Evolutionary conservation across 2,329 filamentous ascomycete species (phyloP).

Genomic region (Cladophialophora immunda): DNA sequence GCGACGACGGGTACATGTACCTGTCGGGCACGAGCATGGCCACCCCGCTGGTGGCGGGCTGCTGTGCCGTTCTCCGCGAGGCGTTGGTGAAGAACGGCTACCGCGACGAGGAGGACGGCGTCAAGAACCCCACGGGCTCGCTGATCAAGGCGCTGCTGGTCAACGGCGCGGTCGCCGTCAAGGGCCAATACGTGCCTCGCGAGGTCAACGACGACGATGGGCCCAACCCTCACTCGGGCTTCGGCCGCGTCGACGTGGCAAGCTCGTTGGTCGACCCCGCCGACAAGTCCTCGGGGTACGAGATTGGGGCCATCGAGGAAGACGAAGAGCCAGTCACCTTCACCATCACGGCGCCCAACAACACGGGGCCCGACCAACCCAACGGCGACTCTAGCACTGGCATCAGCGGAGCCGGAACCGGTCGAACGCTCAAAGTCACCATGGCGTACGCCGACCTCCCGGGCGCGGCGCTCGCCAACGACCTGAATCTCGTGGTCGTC

Average conservation of each 20-base stretch:
- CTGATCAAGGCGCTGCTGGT: conserved; percentile 43
- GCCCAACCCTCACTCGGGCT: conserved; percentile 32
- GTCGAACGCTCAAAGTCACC: neutral
- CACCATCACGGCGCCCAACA: conserved; percentile 36
- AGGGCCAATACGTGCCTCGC: conserved; percentile 34
- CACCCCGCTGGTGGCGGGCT: conserved; percentile 41
- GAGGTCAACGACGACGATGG: conserved; percentile 19
- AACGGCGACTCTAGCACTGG: too few relatives aligned
- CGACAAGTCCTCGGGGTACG: conserved; percentile 25
- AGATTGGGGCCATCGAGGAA: conserved; percentile 21
- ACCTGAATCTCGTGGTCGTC: conserved; percentile 37
- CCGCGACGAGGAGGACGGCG: neutral
- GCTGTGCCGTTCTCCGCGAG: conserved; percentile 40
- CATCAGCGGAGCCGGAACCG: too few relatives aligned
- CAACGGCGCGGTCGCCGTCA: conserved; percentile 39
- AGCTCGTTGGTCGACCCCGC: neutral
- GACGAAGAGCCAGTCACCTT: conserved; percentile 22
- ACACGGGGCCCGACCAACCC: too few relatives aligned
- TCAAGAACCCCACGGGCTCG: conserved; percentile 38
- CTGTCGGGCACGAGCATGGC: conserved; percentile 42
- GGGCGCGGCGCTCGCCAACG: conserved; percentile 36
- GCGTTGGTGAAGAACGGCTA: conserved; percentile 14
- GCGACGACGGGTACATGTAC: conserved; percentile 15
- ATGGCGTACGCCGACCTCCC: conserved; percentile 11
- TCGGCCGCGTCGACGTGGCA: conserved; percentile 33